Conservation (phyloP, 2,329 filamentous ascomycete species). For the Scedosporium boydii region DNA sequence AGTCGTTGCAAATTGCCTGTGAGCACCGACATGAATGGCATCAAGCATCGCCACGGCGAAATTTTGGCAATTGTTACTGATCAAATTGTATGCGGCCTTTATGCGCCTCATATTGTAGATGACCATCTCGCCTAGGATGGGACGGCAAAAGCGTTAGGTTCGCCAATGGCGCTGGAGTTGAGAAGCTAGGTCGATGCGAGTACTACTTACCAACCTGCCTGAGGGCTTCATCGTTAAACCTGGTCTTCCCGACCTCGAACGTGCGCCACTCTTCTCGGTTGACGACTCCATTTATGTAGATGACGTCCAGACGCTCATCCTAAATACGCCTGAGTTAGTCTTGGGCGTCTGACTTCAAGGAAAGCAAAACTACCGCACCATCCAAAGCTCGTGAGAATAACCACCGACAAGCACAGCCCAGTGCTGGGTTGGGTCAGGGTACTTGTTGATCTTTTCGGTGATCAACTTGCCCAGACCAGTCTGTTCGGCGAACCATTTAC, state of each 20-base stretch:
- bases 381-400: slow-evolving; percentile 49
- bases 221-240: slow-evolving; percentile 44
- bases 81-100: slow-evolving; percentile 44
- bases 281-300: slow-evolving; percentile 44
- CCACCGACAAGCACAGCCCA: slow-evolving; percentile 50
- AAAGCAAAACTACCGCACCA: slow-evolving; percentile 27
- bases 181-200: not conserved
- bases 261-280: slow-evolving; percentile 37
- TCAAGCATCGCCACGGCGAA: slow-evolving; percentile 44
- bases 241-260: slow-evolving; percentile 40
- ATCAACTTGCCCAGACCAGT: slow-evolving; percentile 46
- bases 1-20: slow-evolving; percentile 42
- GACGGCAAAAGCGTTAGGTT: slow-evolving; percentile 5
- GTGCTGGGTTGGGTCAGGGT: slow-evolving; percentile 50
- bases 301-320: slow-evolving; percentile 46
- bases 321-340: slow-evolving; percentile 10
- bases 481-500: slow-evolving; percentile 49
- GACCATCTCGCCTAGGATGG: slow-evolving; percentile 35
- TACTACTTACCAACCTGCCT: slow-evolving; percentile 32
- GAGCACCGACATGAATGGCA: slow-evolving; percentile 39
- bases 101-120: slow-evolving; percentile 40
- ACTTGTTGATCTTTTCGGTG: slow-evolving; percentile 41
- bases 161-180: not conserved
- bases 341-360: not conserved
- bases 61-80: slow-evolving; percentile 52